Conservation (phyloP, 164 flowering plant genomes). For the grape (Vitis vinifera) region ASM3070453v1 NC_081806.1:18691501-18692000, state of each 20-base stretch:
- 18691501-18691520: constrained; percentile 75
- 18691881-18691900: constrained; percentile 89
- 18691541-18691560: constrained; percentile 86
- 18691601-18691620: constrained; percentile 80
- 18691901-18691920: constrained; percentile 69
- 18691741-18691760: constrained; percentile 93
- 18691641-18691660: constrained; percentile 89
- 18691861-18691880: constrained; percentile 90
- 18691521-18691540: constrained; percentile 77
- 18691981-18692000: constrained; percentile 81
- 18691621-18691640: constrained; percentile 66
- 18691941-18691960: constrained; percentile 62
- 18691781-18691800: constrained; percentile 89
- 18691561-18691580: constrained; percentile 71
- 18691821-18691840: constrained; percentile 85
- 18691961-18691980: constrained; percentile 95
- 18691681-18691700: constrained; percentile 50
- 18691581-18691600: constrained; percentile 76
- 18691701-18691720: constrained; percentile 68
- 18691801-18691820: constrained; percentile 73
- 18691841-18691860: constrained; percentile 89
- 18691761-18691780: constrained; percentile 80
- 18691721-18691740: constrained; percentile 67
- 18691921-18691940: constrained; percentile 54
- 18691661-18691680: constrained; percentile 83